These are phyloP conservation scores for Cubamyces lactineus DNA, from an alignment of 768 basidiomycete genomes.

Conservation along the genomic window DNA sequence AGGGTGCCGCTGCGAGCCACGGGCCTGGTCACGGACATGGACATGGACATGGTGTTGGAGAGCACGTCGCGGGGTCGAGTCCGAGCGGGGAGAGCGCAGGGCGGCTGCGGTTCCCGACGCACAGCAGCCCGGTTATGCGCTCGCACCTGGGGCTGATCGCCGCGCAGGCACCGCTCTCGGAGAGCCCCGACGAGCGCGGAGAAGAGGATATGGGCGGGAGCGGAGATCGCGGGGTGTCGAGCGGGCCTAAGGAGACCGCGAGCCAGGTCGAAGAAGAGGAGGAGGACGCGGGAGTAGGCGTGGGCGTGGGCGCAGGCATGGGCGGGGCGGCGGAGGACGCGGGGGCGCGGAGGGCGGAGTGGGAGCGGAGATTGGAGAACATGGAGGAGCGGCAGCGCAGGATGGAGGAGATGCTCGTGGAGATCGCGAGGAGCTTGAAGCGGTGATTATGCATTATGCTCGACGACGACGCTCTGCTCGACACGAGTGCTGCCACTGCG, in stretches of 20 bases:
- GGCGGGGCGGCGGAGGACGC: slow-evolving; percentile 15
- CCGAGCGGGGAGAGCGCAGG: not conserved
- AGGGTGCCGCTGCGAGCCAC: too few species aligned
- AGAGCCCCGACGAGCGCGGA: slow-evolving; percentile 33
- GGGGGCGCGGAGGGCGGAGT: slow-evolving; percentile 22
- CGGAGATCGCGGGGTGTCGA: not conserved
- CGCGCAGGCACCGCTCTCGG: slow-evolving; percentile 28
- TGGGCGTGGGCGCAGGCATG: slow-evolving; percentile 26
- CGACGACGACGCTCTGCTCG: too few species aligned
- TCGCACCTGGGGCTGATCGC: slow-evolving; percentile 17
- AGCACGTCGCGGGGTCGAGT: slow-evolving; percentile 1
- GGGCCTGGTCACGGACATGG: too few species aligned
- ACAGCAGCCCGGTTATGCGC: slow-evolving; percentile 11
- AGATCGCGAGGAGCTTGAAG: slow-evolving; percentile 29
- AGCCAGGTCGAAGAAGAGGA: slow-evolving; percentile 34
- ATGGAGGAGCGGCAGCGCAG: slow-evolving; percentile 51
- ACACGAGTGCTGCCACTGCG: too few species aligned
- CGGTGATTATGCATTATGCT: not conserved
- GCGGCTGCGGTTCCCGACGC: slow-evolving; percentile 29
- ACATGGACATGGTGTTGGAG: too few species aligned
- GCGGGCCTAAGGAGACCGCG: slow-evolving; percentile 23
- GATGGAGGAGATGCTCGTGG: slow-evolving; percentile 50
- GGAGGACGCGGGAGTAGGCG: too few species aligned
- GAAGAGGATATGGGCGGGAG: not conserved
- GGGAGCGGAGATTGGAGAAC: slow-evolving; percentile 40